A percentile compares a stretch with the other conserved stretches of the same genome.
Conservation (phyloP, 345 rosid species). For the Eucalyptus curtisii region DNA sequence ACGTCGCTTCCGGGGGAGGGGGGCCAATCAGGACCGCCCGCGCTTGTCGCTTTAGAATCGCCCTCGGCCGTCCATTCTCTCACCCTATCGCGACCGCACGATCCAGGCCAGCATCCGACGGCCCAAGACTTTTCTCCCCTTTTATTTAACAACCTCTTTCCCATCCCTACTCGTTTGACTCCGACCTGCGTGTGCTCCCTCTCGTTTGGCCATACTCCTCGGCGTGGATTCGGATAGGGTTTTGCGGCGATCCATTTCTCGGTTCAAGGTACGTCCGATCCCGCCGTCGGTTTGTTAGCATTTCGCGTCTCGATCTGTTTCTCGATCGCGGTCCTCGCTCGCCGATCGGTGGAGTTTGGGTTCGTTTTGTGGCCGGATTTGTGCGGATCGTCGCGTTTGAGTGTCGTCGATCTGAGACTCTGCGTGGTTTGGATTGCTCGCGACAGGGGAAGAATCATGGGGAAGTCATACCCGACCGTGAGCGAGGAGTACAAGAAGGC, state of each 20-base stretch:
- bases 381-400: not conserved
- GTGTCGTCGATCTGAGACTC: not conserved
- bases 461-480: conserved; percentile 69
- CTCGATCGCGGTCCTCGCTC: not conserved
- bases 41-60: not conserved
- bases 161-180: not conserved
- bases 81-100: not conserved
- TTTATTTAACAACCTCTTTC: not conserved
- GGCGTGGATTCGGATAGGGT: not conserved
- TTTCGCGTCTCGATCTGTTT: not conserved
- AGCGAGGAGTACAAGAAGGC: conserved; percentile 71
- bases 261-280: not conserved
- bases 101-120: not conserved
- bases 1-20: not conserved
- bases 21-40: not conserved
- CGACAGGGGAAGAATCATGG: conserved; percentile 15
- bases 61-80: not conserved
- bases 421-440: not conserved
- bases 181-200: not conserved
- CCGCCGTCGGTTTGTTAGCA: not conserved
- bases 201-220: not conserved
- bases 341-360: not conserved
- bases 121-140: not conserved
- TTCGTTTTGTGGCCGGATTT: not conserved
- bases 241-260: not conserved